Base-by-base conservation (phyloP, 23 red algal genomes). In the Gracilaria vermiculophylla region DNA sequence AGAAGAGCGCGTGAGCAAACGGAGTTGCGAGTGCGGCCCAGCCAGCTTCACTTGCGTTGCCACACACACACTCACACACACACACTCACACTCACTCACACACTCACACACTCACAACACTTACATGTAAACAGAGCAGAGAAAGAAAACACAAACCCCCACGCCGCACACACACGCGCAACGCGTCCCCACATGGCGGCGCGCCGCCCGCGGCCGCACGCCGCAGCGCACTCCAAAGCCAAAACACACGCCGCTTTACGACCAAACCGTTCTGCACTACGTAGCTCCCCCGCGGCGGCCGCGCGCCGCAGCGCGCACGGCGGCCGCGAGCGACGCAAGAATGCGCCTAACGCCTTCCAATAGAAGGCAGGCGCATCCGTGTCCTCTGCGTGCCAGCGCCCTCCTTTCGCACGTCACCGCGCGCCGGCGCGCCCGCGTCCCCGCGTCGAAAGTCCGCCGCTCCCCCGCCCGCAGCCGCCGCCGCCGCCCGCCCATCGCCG, bases 281-380 rank as follows among this genome's bases (percentile, higher is more conserved):
- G 16, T 19, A 70, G 64, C 64, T 60, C 55, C n/a, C 4, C n/a
- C n/a, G n/a, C n/a, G n/a, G n/a, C n/a, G n/a, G n/a, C n/a, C n/a
- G n/a, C n/a, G n/a, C n/a, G n/a, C n/a, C n/a, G n/a, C n/a, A n/a
- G n/a, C n/a, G n/a, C n/a, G n/a, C n/a, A n/a, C n/a, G n/a, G n/a
- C n/a, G n/a, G n/a, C n/a, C n/a, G n/a, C n/a, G n/a, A n/a, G n/a
- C n/a, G n/a, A n/a, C n/a, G n/a, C n/a, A n/a, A n/a, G n/a, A n/a
- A n/a, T n/a, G n/a, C 64, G 33, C 25, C 44, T 78, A 78, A 56
- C 73, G 73, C 73, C 73, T 52, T 3, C 73, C 73, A 78, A 87
- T 44, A 62, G 66, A 76, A 45, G 83, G 83, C 67, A 87, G 39
- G 70, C 83, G 83, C 83, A 76, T 87, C 51, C 83, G 64, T 74